These are phyloP conservation scores for Pyropia haitanensis DNA, from an alignment of 23 red algal species.

Conservation along the genomic window DNA sequence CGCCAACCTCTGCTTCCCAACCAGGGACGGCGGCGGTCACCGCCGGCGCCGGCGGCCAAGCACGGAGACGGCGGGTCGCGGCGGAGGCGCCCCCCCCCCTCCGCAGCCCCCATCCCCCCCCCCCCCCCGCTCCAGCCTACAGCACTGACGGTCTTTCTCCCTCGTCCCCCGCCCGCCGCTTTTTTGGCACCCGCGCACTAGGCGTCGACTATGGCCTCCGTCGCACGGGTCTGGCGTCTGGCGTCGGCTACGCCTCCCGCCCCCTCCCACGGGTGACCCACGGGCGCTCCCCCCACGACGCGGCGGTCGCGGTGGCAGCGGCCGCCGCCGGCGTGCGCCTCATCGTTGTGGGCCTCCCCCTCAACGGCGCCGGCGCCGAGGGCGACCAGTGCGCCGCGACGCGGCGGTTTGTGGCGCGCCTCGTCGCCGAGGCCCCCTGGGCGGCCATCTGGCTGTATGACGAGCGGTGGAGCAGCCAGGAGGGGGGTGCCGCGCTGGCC, in stretches of 20 bases:
- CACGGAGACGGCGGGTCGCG: too few species aligned
- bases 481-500: conserved; percentile 11
- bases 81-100: too few species aligned
- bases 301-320: conserved; percentile 22
- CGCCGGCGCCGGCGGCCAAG: too few species aligned
- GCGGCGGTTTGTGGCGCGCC: conserved; percentile 18
- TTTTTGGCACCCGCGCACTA: conserved; percentile 17
- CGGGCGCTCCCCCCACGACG: conserved; percentile 1
- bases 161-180: not conserved
- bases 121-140: too few species aligned
- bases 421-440: conserved; percentile 22
- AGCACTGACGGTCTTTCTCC: not conserved
- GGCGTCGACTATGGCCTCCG: conserved; percentile 58
- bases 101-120: too few species aligned
- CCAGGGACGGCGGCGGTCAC: too few species aligned
- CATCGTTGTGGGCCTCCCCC: conserved; percentile 39
- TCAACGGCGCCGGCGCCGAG: conserved; percentile 17
- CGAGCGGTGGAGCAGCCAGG: conserved; percentile 25
- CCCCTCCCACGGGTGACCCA: conserved; percentile 31
- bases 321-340: conserved; percentile 3
- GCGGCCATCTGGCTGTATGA: conserved; percentile 28
- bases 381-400: conserved; percentile 17
- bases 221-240: conserved; percentile 34
- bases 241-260: conserved; percentile 31
- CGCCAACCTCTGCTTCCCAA: too few species aligned